phyloP scores from a whole-genome alignment of 495 filamentous ascomycete species.

The Penicillium fimorum region DNA sequence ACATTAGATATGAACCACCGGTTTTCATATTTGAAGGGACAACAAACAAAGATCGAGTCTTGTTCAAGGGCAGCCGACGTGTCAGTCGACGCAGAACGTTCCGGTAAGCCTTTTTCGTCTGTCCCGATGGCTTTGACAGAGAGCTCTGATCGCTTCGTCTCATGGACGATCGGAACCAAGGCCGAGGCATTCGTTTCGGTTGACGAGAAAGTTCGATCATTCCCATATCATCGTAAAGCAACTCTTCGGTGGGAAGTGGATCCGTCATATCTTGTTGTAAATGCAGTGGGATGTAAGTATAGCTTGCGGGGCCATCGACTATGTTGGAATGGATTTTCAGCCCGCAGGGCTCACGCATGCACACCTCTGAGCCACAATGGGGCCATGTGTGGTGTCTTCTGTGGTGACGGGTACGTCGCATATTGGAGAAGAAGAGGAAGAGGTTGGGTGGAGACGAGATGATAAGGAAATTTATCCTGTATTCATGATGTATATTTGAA shows the following conservation, averaged over 20 bases:
- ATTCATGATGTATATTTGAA: constrained; percentile 13
- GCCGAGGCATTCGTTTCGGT: constrained; percentile 20
- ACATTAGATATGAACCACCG: constrained; percentile 22
- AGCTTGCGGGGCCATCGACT: neutral
- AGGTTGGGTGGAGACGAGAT: neutral
- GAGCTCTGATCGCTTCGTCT: constrained; percentile 10
- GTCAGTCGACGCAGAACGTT: constrained; percentile 33
- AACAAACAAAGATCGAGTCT: constrained; percentile 36
- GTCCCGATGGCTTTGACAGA: constrained; percentile 15
- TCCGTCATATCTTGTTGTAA: constrained; percentile 22
- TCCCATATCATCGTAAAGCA: constrained; percentile 23
- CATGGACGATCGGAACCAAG: constrained; percentile 22
- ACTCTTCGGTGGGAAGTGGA: constrained; percentile 26
- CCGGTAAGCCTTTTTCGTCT: constrained; percentile 22
- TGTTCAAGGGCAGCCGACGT: constrained; percentile 37
- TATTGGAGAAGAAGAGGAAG: constrained; percentile 8
- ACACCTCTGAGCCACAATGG: constrained; percentile 34
- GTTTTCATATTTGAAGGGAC: constrained; percentile 30
- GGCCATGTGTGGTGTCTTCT: constrained; percentile 44
- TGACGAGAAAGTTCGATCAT: constrained; percentile 39
- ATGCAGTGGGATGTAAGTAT: constrained; percentile 13
- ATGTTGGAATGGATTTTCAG: constrained; percentile 15
- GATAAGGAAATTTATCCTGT: neutral
- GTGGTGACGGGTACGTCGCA: constrained; percentile 35
- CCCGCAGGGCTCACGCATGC: constrained; percentile 20